phyloP scores from a whole-genome alignment of 2,329 filamentous ascomycete species.

The Ophiostoma ips region DNA sequence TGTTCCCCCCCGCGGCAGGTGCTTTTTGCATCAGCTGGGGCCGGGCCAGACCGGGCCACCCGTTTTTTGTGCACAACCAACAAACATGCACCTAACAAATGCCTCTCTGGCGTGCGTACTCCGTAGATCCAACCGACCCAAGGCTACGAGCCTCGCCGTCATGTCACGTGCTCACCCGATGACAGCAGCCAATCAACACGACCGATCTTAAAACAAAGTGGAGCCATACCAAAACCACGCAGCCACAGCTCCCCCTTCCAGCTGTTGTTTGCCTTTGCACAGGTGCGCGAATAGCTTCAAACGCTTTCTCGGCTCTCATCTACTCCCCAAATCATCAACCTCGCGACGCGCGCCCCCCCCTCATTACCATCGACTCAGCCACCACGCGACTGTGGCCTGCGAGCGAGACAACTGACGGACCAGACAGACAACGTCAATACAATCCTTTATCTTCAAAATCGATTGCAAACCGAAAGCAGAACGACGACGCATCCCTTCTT shows the following conservation, averaged over 20 bases:
- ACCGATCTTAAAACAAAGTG: neutral
- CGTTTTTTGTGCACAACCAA: too few species aligned
- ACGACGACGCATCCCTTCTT: neutral
- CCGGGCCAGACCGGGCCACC: too few species aligned
- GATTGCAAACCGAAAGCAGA: neutral
- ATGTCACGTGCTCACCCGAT: neutral
- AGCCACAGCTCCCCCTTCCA: constrained; percentile 1
- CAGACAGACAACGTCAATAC: neutral
- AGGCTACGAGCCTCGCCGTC: too few species aligned
- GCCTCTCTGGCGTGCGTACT: too few species aligned
- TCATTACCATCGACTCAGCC: neutral
- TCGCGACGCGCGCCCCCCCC: neutral
- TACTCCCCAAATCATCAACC: neutral
- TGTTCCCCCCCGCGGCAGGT: too few species aligned
- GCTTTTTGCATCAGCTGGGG: too few species aligned
- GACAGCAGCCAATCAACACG: neutral
- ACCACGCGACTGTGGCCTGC: neutral
- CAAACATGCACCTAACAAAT: too few species aligned
- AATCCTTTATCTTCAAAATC: neutral
- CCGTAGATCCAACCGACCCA: too few species aligned
- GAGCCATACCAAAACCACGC: constrained; percentile 7
- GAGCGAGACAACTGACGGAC: neutral
- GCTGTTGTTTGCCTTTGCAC: neutral
- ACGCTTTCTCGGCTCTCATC: neutral
- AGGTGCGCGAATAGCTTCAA: constrained; percentile 6